Base-by-base conservation (phyloP, 2,329 filamentous ascomycete genomes). In the Curvularia verruculosa region DNA sequence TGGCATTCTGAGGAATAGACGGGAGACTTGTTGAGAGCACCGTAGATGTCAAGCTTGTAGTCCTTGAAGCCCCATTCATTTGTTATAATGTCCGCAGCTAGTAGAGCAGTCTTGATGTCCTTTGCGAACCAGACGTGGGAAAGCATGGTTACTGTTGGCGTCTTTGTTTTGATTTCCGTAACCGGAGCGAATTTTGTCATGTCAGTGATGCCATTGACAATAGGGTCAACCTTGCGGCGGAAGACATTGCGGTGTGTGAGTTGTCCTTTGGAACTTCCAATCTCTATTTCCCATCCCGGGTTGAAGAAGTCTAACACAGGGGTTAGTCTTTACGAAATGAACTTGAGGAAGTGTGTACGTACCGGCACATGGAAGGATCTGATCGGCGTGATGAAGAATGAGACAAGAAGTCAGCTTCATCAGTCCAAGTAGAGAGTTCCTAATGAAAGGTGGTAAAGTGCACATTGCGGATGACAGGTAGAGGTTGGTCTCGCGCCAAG, bases 21-120 rank as follows among this genome's bases (percentile, higher is more conserved):
- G 0, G 85, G 85, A 23, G 85, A 81, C 59, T 86, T 85, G 70
- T 88, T 86, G 53, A 87, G 83, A 18, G 84, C 85, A 10, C 86
- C 86, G 65, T 88, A 88, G 18, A 88, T 83, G 56, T 86, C 81
- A 1, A 88, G 80, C 51, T 82, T 80, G 71, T 88, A 88, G 57
- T 88, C 85, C 40, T 80, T 82, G 72, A 88, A 87, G n/a, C 85
- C 85, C 80, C 83, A 88, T 63, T 85, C 81, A 67, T 88, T 87
- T 61, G 87, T 82, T 59, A 88, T 87, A 59, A 88, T 83, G 63
- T 88, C 85, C 1, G 86, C 85, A 6, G 86, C 85, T 5, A 87
- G 76, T 23, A 88, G 80, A 3, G 86, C 85, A 2, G 82, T 87
- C 71, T 87, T 87, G 72, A 88, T 86, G 59, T 88, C 86, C 69